phyloP scores from a whole-genome alignment of 129 eudicot genomes.

The Centella asiatica region DNA sequence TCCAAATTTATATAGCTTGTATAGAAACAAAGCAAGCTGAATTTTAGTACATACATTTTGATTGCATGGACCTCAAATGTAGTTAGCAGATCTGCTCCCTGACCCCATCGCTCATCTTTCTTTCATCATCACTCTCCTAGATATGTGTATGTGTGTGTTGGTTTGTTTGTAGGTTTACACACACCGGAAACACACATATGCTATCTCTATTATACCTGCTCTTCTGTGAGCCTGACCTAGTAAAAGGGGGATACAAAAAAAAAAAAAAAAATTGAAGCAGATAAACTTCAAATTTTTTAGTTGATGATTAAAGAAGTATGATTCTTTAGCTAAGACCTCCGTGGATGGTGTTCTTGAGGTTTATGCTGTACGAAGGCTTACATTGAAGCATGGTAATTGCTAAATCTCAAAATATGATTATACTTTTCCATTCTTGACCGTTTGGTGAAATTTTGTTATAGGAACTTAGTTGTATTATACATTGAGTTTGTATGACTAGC shows the following conservation, averaged over 20 bases:
- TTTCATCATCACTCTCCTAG: too few relatives aligned
- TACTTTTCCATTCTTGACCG: not conserved
- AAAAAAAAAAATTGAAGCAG: too few relatives aligned
- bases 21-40: too few relatives aligned
- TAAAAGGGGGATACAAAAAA: not conserved
- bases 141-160: too few relatives aligned
- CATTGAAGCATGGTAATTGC: not conserved
- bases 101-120: not conserved
- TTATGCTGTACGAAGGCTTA: not conserved
- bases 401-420: not conserved
- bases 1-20: not conserved
- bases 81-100: not conserved
- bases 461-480: not conserved
- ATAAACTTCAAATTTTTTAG: too few relatives aligned
- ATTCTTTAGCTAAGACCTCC: not conserved
- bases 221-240: not conserved
- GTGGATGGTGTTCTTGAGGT: not conserved
- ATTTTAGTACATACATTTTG: too few relatives aligned
- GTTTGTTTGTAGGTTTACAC: too few relatives aligned
- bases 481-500: not conserved
- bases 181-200: too few relatives aligned
- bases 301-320: too few relatives aligned
- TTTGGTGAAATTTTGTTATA: not conserved
- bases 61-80: not conserved
- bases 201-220: too few relatives aligned